phyloP scores from a whole-genome alignment of 2,329 filamentous ascomycete genomes.

The Colletotrichum sp. region DNA sequence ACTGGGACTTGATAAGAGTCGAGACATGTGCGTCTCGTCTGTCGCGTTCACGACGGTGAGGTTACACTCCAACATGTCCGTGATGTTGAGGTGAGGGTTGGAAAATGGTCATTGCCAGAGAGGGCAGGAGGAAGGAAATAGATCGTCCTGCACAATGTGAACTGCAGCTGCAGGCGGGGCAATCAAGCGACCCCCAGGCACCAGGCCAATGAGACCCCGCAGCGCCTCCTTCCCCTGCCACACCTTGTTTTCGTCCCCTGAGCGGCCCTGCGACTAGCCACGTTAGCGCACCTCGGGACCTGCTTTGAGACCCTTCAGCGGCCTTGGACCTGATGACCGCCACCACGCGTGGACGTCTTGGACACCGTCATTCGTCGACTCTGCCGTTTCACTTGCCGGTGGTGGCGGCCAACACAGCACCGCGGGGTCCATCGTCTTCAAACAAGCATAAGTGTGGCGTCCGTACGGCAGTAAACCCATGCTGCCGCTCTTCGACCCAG shows the following conservation, averaged over 20 bases:
- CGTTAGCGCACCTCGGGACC: neutral
- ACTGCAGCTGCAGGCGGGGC: neutral
- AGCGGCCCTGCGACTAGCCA: neutral
- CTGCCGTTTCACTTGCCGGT: conserved; percentile 4
- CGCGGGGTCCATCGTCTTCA: neutral
- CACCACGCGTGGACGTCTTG: neutral
- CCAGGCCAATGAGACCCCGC: neutral
- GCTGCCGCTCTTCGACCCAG: neutral
- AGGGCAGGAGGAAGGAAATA: neutral
- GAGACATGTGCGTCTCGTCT: neutral
- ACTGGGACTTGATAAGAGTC: neutral
- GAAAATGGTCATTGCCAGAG: neutral
- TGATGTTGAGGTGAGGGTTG: neutral
- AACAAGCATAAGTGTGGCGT: neutral
- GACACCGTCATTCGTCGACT: conserved; percentile 7
- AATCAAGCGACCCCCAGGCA: neutral
- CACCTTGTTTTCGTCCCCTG: neutral
- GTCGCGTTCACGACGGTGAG: neutral
- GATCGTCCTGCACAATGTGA: neutral
- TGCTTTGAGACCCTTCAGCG: neutral
- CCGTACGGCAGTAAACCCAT: neutral
- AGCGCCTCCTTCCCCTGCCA: neutral
- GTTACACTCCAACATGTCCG: neutral
- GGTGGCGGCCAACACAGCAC: neutral
- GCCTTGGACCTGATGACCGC: neutral